Evolutionary conservation across 371 early-diverging fungal genomes (phyloP), one percentile per base, ranked within the genome.

Genomic region (Thermomucor indicae-seudaticae): DNA sequence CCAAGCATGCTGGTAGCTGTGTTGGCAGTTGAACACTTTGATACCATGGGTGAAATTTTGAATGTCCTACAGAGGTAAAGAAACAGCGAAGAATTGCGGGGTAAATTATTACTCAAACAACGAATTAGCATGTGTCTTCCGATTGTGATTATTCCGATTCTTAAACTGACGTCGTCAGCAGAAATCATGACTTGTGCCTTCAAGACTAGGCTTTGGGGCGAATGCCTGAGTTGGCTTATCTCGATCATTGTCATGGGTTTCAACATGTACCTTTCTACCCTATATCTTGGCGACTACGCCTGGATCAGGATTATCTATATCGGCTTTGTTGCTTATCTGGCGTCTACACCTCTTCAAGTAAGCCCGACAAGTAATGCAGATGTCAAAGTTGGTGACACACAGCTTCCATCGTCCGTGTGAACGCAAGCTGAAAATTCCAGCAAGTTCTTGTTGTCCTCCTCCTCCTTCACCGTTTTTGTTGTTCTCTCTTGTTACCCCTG

Each of bases 1-100:
- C 89, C 89, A 0, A 82, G 85, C 25, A 78, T 88, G 67, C 30
- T 80, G 6, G 84, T 85, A 1, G 83, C 83, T 12, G 51, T 88
- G 8, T 53, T 80, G 4, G 87, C 85, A 32, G 72, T 78, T 1
- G 72, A 78, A 32, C 70, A 72, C 46, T 78, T 85, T 52, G 84
- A 85, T 57, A 72, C 81, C 6, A 71, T 88, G 66, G 84, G 85
- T 20, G 86, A 85, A 60, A 66, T 84, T 2, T 59, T 85, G 41
- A 84, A 88, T 49, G 86, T 86, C 3, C 53, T 88, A n/a, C 88
- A 85, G 56, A 81, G 75, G 75, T 70, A 63, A 44, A 30, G 14
- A 39, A 31, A 22, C 27, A 17, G 5, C 14, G 12, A 27, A 30
- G n/a, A 23, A 39, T 14, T 7, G 16, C 4, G 24, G 30, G 31